Conservation (phyloP, 1,284 basidiomycete genomes). For the Sphaerobolus stellatus region DNA sequence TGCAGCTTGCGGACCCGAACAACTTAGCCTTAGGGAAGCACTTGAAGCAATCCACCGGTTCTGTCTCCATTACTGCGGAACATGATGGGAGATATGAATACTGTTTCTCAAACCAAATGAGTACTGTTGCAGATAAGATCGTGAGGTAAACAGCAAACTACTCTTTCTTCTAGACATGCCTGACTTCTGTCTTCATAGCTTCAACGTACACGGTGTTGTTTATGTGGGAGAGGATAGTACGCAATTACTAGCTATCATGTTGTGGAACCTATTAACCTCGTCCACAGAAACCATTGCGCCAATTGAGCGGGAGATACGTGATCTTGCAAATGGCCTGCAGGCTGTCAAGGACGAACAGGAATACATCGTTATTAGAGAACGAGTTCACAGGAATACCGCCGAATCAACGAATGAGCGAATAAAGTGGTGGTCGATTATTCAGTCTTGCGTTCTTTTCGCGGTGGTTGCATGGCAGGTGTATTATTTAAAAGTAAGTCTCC, state of each 20-base stretch:
- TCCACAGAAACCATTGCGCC: slow-evolving; percentile 78
- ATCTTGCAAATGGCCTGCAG: slow-evolving; percentile 81
- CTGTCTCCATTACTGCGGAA: slow-evolving; percentile 83
- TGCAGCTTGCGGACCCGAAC: slow-evolving; percentile 78
- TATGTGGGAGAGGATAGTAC: slow-evolving; percentile 85
- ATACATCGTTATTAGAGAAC: slow-evolving; percentile 94
- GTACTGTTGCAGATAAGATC: slow-evolving; percentile 90
- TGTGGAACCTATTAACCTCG: not conserved
- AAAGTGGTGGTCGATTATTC: slow-evolving; percentile 98
- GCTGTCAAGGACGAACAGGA: slow-evolving; percentile 98
- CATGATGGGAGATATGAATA: slow-evolving; percentile 89
- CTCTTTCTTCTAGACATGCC: slow-evolving; percentile 2
- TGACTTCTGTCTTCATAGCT: slow-evolving; percentile 52
- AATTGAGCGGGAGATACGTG: slow-evolving; percentile 93
- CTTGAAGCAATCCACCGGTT: slow-evolving; percentile 86
- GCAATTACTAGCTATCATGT: slow-evolving; percentile 23
- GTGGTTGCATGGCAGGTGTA: slow-evolving; percentile 98
- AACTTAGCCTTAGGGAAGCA: slow-evolving; percentile 72
- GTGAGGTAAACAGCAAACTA: slow-evolving; percentile 63
- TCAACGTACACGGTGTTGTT: slow-evolving; percentile 98
- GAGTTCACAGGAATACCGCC: slow-evolving; percentile 90
- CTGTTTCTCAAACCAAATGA: slow-evolving; percentile 99
- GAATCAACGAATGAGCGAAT: slow-evolving; percentile 95
- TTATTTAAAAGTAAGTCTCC: slow-evolving; percentile 83
- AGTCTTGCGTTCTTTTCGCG: slow-evolving; percentile 82